phyloP scores from a whole-genome alignment of 495 filamentous ascomycete species.

The Penicillium turbatum region DNA sequence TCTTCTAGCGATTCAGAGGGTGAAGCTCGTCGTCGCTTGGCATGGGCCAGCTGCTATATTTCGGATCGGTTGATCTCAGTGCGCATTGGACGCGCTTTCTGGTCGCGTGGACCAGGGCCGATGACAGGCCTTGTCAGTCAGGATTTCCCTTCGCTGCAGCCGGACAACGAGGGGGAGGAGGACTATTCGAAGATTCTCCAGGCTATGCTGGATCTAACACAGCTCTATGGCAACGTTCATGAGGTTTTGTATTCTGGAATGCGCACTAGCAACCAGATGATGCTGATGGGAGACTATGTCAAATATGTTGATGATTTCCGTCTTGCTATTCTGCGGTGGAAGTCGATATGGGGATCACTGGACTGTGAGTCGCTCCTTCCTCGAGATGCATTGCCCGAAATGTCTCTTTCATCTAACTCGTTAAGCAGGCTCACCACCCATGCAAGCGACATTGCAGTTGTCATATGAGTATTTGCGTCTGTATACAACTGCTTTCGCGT shows the following conservation, averaged over 20 bases:
- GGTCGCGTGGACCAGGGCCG: constrained; percentile 61
- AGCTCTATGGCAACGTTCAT: constrained; percentile 64
- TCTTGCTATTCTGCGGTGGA: constrained; percentile 57
- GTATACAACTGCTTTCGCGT: constrained; percentile 64
- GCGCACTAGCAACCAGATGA: constrained; percentile 59
- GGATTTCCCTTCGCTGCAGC: constrained; percentile 58
- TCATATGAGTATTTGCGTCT: constrained; percentile 62
- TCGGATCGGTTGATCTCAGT: constrained; percentile 63
- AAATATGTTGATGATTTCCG: constrained; percentile 66
- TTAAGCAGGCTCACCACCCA: constrained; percentile 47
- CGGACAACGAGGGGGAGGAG: constrained; percentile 49
- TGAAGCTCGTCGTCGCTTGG: constrained; percentile 53
- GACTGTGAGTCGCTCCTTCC: constrained; percentile 38
- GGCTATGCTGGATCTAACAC: constrained; percentile 58
- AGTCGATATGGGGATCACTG: constrained; percentile 57
- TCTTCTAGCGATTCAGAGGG: constrained; percentile 44
- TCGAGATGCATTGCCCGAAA: background rate
- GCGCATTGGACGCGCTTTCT: constrained; percentile 60
- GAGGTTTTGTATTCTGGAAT: constrained; percentile 63
- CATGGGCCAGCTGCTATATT: constrained; percentile 62
- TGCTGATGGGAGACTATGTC: constrained; percentile 61
- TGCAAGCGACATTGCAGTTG: constrained; percentile 54
- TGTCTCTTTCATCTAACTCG: constrained; percentile 13
- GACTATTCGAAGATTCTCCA: constrained; percentile 61
- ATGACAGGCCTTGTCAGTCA: constrained; percentile 56